These are phyloP conservation scores for Melaleuca alternifolia DNA, from an alignment of 345 rosid genomes.

Conservation along the genomic window DNA sequence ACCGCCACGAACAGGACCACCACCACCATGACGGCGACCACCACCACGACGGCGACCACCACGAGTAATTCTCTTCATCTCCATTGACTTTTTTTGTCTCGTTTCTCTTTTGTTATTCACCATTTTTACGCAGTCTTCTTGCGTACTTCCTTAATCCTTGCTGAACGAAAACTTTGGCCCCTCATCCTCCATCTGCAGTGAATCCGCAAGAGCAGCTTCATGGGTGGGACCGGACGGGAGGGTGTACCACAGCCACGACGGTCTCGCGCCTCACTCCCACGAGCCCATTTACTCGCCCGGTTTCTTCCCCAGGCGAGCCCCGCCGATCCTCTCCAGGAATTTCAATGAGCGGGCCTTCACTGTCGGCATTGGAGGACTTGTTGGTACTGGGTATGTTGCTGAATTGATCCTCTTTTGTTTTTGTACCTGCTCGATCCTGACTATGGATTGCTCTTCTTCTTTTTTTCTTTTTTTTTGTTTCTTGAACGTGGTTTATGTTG, in stretches of 20 bases:
- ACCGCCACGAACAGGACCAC: conserved; percentile 12
- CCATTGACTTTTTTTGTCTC: not conserved
- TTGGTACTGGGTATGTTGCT: conserved; percentile 79
- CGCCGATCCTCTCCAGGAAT: conserved; percentile 54
- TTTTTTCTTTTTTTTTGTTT: too few species aligned
- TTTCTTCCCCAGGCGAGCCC: conserved; percentile 84
- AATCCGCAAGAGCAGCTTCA: conserved; percentile 7
- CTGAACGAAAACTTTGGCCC: not conserved
- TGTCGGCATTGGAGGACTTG: conserved; percentile 95
- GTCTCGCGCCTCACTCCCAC: conserved; percentile 94
- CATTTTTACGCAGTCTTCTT: not conserved
- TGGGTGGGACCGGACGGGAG: conserved; percentile 76
- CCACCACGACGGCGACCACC: not conserved
- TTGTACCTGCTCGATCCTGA: not conserved
- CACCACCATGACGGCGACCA: conserved; percentile 3
- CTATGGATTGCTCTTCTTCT: not conserved
- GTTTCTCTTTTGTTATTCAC: not conserved
- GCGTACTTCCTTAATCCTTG: not conserved
- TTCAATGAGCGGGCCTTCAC: conserved; percentile 92
- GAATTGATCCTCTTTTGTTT: not conserved
- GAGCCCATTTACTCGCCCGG: conserved; percentile 99
- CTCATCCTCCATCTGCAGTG: not conserved
- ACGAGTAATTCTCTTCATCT: not conserved
- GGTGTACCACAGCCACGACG: conserved; percentile 93
- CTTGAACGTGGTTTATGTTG: not conserved